Conservation (phyloP, 225 moss, liverwort and hornwort species). For the Pleurozium schreberi region DNA sequence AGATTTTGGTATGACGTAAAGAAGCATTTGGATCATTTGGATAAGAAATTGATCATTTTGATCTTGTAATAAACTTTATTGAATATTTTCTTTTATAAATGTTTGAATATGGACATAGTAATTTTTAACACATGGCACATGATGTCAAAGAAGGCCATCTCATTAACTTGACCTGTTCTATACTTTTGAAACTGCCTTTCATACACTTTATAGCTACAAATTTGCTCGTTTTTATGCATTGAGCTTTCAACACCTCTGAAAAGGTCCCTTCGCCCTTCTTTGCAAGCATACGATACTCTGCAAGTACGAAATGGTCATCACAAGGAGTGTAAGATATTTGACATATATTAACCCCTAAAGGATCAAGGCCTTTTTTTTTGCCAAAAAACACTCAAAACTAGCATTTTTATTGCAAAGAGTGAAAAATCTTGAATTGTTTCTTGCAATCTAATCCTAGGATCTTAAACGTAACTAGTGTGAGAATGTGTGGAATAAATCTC, state of each 20-base stretch:
- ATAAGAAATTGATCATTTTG: neutral
- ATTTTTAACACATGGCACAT: neutral
- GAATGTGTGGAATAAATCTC: no score
- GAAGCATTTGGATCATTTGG: no score
- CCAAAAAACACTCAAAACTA: no score
- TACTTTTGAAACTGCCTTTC: conserved; percentile 71
- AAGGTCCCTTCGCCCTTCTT: conserved; percentile 86
- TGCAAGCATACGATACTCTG: conserved; percentile 71
- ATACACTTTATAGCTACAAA: conserved; percentile 80
- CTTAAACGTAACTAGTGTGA: no score
- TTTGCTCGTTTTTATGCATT: conserved; percentile 73
- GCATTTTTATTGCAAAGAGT: no score
- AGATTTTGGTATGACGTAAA: neutral
- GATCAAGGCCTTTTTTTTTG: no score
- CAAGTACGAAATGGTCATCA: neutral
- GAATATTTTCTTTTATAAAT: no score
- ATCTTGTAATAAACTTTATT: neutral
- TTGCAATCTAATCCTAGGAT: no score
- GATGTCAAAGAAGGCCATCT: neutral
- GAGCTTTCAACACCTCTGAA: conserved; percentile 75
- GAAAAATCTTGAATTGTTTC: no score
- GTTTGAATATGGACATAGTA: no score
- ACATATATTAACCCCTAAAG: no score
- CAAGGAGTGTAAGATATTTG: neutral
- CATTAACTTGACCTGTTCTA: conserved; percentile 35